phyloP scores from a whole-genome alignment of 1,139 yeast genomes.

The Blastobotrys proliferans region DNA sequence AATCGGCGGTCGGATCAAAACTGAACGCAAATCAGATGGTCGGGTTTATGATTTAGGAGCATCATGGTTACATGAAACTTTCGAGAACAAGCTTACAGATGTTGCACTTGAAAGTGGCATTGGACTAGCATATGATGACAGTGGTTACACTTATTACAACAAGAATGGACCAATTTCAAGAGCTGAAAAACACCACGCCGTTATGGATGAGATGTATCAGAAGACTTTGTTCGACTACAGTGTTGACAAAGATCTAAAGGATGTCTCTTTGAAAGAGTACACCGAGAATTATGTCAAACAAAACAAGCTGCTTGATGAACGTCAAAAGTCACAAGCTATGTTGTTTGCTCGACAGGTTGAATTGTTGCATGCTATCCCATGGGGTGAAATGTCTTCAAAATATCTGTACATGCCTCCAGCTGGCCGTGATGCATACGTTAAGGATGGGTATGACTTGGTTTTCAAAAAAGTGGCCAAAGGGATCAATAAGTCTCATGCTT shows the following conservation, averaged over 20 bases:
- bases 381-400: slow-evolving; percentile 63
- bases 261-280: slow-evolving; percentile 48
- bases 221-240: slow-evolving; percentile 52
- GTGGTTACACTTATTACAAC: slow-evolving; percentile 32
- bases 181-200: slow-evolving; percentile 47
- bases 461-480: slow-evolving; percentile 41
- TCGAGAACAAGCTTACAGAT: slow-evolving; percentile 56
- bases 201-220: slow-evolving; percentile 52
- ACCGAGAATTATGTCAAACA: slow-evolving; percentile 44
- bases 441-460: slow-evolving; percentile 46
- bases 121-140: slow-evolving; percentile 46
- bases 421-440: slow-evolving; percentile 69
- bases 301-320: slow-evolving; percentile 45
- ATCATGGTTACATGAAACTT: slow-evolving; percentile 83
- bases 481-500: slow-evolving; percentile 28
- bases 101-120: slow-evolving; percentile 31
- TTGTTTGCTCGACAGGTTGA: slow-evolving; percentile 56
- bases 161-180: slow-evolving; percentile 26
- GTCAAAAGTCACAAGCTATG: slow-evolving; percentile 49
- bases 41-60: slow-evolving; percentile 51
- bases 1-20: slow-evolving; percentile 47
- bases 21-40: slow-evolving; percentile 2
- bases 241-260: slow-evolving; percentile 53
- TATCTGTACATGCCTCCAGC: slow-evolving; percentile 62
- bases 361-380: slow-evolving; percentile 72